Conservation (phyloP, 106 monocot genomes). For the Allium fistulosum region DNA sequence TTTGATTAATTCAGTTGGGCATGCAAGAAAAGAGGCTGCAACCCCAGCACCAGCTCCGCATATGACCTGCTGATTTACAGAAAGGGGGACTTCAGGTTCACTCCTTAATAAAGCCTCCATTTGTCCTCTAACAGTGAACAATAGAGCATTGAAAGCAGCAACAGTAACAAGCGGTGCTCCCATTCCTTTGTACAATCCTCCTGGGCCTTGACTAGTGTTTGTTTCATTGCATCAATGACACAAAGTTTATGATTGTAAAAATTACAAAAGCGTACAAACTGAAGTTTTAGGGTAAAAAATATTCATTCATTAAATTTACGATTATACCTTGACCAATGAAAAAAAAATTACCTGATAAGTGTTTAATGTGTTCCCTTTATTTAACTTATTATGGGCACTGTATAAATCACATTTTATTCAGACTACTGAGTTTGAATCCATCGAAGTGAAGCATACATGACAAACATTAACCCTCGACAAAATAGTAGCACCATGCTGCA, state of each 20-base stretch:
- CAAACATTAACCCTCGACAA: too few species aligned
- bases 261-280: too few species aligned
- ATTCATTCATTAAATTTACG: too few species aligned
- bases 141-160: conserved; percentile 90
- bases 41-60: conserved; percentile 87
- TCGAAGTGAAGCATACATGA: too few species aligned
- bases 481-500: too few species aligned
- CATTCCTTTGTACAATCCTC: conserved; percentile 96
- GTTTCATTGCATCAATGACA: conserved; percentile 89
- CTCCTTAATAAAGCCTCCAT: conserved; percentile 76
- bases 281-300: too few species aligned
- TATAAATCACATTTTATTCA: too few species aligned
- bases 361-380: too few species aligned
- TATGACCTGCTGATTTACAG: conserved; percentile 75
- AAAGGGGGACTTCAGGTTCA: conserved; percentile 53
- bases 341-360: too few species aligned
- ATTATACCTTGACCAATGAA: too few species aligned
- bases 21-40: conserved; percentile 83
- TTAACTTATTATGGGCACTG: too few species aligned
- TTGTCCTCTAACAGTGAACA: conserved; percentile 90
- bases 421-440: too few species aligned
- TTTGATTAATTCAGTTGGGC: conserved; percentile 89
- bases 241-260: neutral
- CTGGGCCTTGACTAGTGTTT: conserved; percentile 77
- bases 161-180: conserved; percentile 92